A percentile compares a stretch with the other conserved stretches of the same genome.
Evolutionary conservation across 2,329 filamentous ascomycete genomes (phyloP).

Genomic region (Magnaporthiopsis incrustans): DNA sequence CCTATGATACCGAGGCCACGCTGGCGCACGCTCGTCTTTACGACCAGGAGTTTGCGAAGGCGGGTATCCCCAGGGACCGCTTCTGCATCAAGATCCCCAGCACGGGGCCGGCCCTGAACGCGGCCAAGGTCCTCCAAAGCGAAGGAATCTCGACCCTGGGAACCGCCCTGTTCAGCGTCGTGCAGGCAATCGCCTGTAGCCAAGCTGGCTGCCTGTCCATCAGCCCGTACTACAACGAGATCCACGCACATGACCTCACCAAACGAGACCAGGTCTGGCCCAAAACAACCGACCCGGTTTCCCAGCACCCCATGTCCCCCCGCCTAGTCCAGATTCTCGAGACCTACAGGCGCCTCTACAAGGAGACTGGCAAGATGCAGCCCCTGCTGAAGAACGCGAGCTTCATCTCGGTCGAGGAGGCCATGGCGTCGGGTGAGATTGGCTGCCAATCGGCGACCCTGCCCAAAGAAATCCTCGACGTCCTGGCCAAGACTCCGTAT

Average conservation of each 20-base stretch:
- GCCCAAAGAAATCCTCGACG: conserved; percentile 28
- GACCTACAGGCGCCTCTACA: conserved; percentile 35
- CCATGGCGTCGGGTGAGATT: conserved; percentile 36
- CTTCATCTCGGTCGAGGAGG: conserved; percentile 34
- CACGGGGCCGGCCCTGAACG: conserved; percentile 38
- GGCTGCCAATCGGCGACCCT: conserved; percentile 39
- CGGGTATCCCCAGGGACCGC: conserved; percentile 34
- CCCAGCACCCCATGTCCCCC: conserved; percentile 37
- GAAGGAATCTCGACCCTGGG: conserved; percentile 37
- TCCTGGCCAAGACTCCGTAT: conserved; percentile 25
- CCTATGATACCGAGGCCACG: conserved; percentile 35
- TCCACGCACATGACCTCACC: conserved; percentile 32
- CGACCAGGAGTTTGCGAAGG: conserved; percentile 35
- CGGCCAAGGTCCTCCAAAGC: conserved; percentile 30
- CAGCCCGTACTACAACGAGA: conserved; percentile 42
- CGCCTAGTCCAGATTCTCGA: conserved; percentile 40
- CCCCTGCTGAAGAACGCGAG: conserved; percentile 39
- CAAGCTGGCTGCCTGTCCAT: conserved; percentile 39
- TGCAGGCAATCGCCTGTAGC: conserved; percentile 40
- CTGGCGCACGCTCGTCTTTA: conserved; percentile 38
- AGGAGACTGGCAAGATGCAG: conserved; percentile 38
- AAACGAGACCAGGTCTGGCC: conserved; percentile 30
- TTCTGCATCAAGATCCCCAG: conserved; percentile 45
- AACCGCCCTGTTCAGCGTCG: conserved; percentile 37
- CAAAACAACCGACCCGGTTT: conserved; percentile 35